Percentiles rank a stretch among this genome's conserved stretches.
Conservation (phyloP, 73 alveolate species). For the Durusdinium trenchii region DNA sequence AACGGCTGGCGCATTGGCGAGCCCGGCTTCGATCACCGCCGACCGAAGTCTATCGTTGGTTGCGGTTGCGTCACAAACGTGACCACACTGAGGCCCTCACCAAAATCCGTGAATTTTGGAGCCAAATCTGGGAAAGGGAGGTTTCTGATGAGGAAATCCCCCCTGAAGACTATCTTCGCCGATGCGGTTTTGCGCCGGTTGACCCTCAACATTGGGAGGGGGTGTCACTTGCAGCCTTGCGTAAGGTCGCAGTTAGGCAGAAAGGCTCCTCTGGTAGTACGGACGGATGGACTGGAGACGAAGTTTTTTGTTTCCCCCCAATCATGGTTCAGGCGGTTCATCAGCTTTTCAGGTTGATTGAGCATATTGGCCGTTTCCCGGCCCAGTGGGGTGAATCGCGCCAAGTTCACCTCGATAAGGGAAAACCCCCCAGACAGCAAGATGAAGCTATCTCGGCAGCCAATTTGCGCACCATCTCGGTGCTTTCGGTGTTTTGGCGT, state of each 20-base stretch:
- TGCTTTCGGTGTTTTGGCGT: neutral
- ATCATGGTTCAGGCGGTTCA: neutral
- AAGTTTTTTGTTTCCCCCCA: neutral
- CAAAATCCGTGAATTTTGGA: neutral
- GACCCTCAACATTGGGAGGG: neutral
- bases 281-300: neutral
- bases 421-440: neutral
- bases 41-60: neutral
- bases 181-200: neutral
- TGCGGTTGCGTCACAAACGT: neutral
- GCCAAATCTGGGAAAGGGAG: neutral
- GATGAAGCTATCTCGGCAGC: neutral
- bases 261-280: neutral
- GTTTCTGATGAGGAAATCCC: neutral
- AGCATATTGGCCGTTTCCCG: neutral
- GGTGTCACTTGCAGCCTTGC: neutral
- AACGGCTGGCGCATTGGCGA: neutral
- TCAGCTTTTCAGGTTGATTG: neutral
- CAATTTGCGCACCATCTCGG: neutral
- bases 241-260: neutral
- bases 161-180: neutral
- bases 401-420: neutral
- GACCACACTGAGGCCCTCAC: neutral
- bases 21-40: neutral
- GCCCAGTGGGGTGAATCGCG: neutral